Evolutionary conservation across 2,329 filamentous ascomycete genomes (phyloP), one percentile per base, ranked within the genome.

Genomic region (Fusarium continuum): DNA sequence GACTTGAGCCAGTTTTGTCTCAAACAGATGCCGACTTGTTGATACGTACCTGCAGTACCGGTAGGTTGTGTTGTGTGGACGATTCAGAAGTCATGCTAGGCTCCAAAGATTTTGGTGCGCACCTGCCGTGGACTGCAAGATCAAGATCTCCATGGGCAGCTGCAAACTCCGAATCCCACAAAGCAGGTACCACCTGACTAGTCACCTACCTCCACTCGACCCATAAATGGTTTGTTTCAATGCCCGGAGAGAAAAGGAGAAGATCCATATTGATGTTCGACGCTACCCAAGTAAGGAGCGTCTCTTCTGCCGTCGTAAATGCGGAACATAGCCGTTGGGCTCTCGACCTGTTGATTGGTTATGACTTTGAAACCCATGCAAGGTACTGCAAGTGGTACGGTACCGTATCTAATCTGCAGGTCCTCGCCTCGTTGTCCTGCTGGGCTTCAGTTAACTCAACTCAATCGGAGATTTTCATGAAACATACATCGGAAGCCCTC

Each of bases 151-250:
- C 23, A 32, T n/a, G 34, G 31, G 28, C 51, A 60, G 32, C 10
- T 54, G 20, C 47, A 47, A 14, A 26, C n/a, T n/a, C 23, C 11
- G 38, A 22, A n/a, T 38, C 50, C 43, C 44, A 23, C 11, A 29
- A 20, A 26, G 45, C 46, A 50, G 39, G 52, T 40, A 55, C 49
- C 46, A 36, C 23, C 22, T 5, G 13, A 29, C 34, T 8, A 58
- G 51, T 44, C 39, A 44, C 36, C 14, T 28, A n/a, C 20, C 31
- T 57, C 56, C 61, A 56, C 61, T 29, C 19, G 59, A 58, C 25
- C 40, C 51, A 39, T 29, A 40, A 28, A 48, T 53, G 22, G 46
- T 32, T 62, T 54, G 61, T 65, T 65, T 65, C 55, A 59, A 31
- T 41, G 36, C 23, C 36, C 61, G 49, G 61, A 45, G 50, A 48